Percentiles rank a stretch among this genome's conserved stretches.
phyloP scores from a whole-genome alignment of 2,329 filamentous ascomycete species.

The Aspergillus viridinutans region DNA sequence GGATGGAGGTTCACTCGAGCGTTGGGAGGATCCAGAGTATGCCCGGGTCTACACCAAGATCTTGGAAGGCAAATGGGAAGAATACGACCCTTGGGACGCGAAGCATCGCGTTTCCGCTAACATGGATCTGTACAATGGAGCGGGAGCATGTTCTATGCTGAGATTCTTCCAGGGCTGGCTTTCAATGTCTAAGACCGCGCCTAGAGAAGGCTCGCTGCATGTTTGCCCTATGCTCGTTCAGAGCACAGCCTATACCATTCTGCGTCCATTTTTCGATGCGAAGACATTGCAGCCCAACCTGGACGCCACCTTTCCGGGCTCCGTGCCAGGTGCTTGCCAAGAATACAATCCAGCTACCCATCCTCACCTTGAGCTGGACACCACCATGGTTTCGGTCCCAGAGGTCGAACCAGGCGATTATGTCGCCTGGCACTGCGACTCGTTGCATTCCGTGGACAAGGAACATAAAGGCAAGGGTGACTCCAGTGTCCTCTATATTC shows the following conservation, averaged over 20 bases:
- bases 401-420: constrained; percentile 68
- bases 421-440: constrained; percentile 74
- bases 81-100: constrained; percentile 78
- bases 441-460: constrained; percentile 79
- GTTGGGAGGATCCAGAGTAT: constrained; percentile 70
- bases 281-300: constrained; percentile 41
- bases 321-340: constrained; percentile 63
- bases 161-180: constrained; percentile 90
- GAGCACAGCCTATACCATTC: constrained; percentile 72
- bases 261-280: constrained; percentile 76
- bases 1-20: constrained; percentile 69
- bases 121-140: constrained; percentile 73
- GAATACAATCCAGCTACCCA: constrained; percentile 63
- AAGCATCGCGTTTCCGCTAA: constrained; percentile 63
- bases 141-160: constrained; percentile 79
- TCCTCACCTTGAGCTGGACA: constrained; percentile 63
- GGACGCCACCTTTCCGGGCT: constrained; percentile 60
- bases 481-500: constrained; percentile 85
- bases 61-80: constrained; percentile 71
- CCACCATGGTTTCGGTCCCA: constrained; percentile 69
- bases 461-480: constrained; percentile 67
- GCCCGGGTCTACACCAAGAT: constrained; percentile 69
- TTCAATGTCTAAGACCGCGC: constrained; percentile 65
- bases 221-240: constrained; percentile 75
- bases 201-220: constrained; percentile 72